Percentiles rank a stretch among this genome's conserved stretches.
These are phyloP conservation scores for Cyanidiococcus yangmingshanensis DNA, from an alignment of 23 red algal genomes.

Conservation along the genomic window DNA sequence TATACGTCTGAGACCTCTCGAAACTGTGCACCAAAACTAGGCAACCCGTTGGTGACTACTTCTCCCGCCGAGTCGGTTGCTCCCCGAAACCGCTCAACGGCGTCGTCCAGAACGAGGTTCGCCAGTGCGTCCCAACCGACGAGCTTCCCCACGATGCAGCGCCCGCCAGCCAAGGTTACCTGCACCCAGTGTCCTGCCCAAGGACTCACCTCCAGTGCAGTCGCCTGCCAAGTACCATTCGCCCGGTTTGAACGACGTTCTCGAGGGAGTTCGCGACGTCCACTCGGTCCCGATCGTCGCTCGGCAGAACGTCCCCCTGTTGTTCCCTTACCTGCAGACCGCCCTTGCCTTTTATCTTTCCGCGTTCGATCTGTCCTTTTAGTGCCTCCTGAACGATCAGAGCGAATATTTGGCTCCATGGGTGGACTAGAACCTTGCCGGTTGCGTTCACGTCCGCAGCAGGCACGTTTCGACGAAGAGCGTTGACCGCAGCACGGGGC, in stretches of 20 bases:
- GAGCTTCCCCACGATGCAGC: slow-evolving; percentile 32
- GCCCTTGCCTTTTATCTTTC: too few species aligned
- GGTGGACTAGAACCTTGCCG: too few species aligned
- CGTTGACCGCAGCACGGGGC: too few species aligned
- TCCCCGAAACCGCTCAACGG: slow-evolving; percentile 38
- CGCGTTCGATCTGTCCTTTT: too few species aligned
- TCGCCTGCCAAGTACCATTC: not conserved
- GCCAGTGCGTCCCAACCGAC: slow-evolving; percentile 90
- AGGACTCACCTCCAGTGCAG: not conserved
- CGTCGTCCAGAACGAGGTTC: slow-evolving; percentile 91
- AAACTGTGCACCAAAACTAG: not conserved
- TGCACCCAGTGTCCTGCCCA: not conserved
- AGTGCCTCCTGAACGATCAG: too few species aligned
- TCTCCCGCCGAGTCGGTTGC: not conserved
- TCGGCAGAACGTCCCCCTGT: too few species aligned
- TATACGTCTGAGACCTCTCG: not conserved
- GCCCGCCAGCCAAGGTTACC: not conserved
- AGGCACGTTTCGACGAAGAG: too few species aligned
- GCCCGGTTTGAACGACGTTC: not conserved
- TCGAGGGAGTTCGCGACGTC: not conserved
- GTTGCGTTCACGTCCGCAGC: too few species aligned
- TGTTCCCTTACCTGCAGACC: too few species aligned
- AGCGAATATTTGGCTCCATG: too few species aligned
- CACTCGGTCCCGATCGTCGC: too few species aligned
- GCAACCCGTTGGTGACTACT: not conserved